Evolutionary conservation across 768 basidiomycete species (phyloP), one percentile per base, ranked within the genome.

Genomic region (Ramaria rubella): DNA sequence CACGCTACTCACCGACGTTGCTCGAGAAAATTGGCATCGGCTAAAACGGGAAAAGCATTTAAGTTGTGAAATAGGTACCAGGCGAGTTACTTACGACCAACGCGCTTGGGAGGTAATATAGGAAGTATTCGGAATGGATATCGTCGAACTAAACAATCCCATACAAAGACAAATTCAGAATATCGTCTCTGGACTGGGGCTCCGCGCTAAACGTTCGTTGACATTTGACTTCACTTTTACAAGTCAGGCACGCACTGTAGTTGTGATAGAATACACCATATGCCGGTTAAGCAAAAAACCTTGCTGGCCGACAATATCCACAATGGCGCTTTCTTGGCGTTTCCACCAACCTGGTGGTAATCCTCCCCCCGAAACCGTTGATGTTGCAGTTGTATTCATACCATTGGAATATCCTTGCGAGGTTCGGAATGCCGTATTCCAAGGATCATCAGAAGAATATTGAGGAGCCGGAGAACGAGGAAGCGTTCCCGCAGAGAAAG

Each of bases 111-210:
- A 15, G 96, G 96, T 29, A 98, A 72, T 3, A 81, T 73, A 17
- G 90, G 85, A 61, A 97, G 79, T 24, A 98, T 73, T 46, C 96
- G 83, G 80, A 97, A 98, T 1, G 96, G 94, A 73, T 97, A 97
- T 53, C 94, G 81, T 61, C 85, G 82, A 51, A 81, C 69, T 43
- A 99, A 75, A 60, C 84, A 86, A 60, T 97, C 94, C 82, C 90
- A 88, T 26, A 98, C 74, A 69, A 87, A 94, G 9, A 79, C 80
- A 68, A 98, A 99, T 68, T 99, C 96, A 6, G 90, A 92, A 69
- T 97, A 99, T 57, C 96, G 81, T 52, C 95, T 76, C 27, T 83
- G 76, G 21, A 97, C 89, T 14, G 90, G 74, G 12, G 78, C 73
- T 4, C 81, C 82, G 49, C 83, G 77, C 79, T 91, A 65, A 62